phyloP scores from a whole-genome alignment of 1,284 basidiomycete genomes.

The Schizophyllum amplum region DNA sequence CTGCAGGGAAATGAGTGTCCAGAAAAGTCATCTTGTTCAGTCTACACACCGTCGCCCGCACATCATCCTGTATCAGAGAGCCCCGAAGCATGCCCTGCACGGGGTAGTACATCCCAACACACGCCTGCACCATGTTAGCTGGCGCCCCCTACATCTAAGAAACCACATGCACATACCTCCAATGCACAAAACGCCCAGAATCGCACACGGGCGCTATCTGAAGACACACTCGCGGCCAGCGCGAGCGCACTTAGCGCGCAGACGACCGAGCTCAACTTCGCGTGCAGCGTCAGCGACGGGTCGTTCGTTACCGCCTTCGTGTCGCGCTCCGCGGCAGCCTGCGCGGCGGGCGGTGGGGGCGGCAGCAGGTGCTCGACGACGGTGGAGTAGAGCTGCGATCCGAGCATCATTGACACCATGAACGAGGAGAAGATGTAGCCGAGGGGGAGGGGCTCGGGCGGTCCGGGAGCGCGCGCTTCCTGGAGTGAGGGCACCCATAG shows the following conservation, averaged over 20 bases:
- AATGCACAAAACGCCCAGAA: constrained; percentile 72
- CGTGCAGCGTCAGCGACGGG: constrained; percentile 47
- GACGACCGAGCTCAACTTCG: constrained; percentile 57
- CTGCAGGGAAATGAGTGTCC: constrained; percentile 1
- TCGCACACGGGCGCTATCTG: constrained; percentile 36
- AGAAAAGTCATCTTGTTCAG: background rate
- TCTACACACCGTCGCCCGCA: constrained; percentile 58
- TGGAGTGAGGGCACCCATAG: constrained; percentile 71
- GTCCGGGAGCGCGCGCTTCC: constrained; percentile 32
- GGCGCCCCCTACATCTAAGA: no score
- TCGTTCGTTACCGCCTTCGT: constrained; percentile 18
- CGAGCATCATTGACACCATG: constrained; percentile 76
- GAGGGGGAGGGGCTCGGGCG: constrained; percentile 40
- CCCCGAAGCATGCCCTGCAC: constrained; percentile 70
- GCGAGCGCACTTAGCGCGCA: constrained; percentile 53
- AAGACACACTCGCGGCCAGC: constrained; percentile 44
- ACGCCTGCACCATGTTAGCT: constrained; percentile 24
- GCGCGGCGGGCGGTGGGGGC: constrained; percentile 9
- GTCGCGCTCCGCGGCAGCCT: background rate
- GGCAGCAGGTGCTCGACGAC: constrained; percentile 14
- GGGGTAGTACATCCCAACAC: constrained; percentile 73
- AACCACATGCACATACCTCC: constrained; percentile 24
- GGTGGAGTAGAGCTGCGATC: constrained; percentile 56
- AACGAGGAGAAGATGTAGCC: constrained; percentile 73
- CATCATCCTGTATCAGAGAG: constrained; percentile 60